Percentiles rank a stretch among this genome's conserved stretches.
These are phyloP conservation scores for Aspergillus pseudotamarii DNA, from an alignment of 2,329 filamentous ascomycete genomes.

Conservation along the genomic window DNA sequence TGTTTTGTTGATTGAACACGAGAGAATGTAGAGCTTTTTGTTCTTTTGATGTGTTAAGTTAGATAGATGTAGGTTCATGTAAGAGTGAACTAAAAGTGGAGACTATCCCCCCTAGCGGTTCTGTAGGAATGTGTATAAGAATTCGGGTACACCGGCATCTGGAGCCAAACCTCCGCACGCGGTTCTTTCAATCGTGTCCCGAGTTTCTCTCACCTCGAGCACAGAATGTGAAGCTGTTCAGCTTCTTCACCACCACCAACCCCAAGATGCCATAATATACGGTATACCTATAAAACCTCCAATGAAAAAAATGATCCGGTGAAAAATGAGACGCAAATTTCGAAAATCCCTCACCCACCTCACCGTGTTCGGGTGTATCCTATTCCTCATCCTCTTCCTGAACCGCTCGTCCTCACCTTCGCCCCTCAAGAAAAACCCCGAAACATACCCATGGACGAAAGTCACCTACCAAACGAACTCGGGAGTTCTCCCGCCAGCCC, in stretches of 20 bases:
- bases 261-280: not conserved
- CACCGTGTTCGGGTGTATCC: constrained; percentile 34
- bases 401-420: constrained; percentile 33
- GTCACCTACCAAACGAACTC: constrained; percentile 46
- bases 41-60: too few relatives aligned
- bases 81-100: not conserved
- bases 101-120: not conserved
- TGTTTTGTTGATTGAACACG: too few relatives aligned
- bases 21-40: too few relatives aligned
- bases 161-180: not conserved
- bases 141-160: not conserved
- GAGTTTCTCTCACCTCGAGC: not conserved
- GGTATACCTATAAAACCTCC: too few relatives aligned
- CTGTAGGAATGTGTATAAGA: not conserved
- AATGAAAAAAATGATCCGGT: not conserved
- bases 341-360: constrained; percentile 40
- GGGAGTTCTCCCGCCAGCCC: constrained; percentile 36
- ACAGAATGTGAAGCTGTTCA: not conserved
- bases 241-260: not conserved
- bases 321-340: constrained; percentile 14
- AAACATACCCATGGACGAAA: constrained; percentile 47
- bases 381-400: constrained; percentile 43
- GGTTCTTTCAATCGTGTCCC: not conserved
- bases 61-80: not conserved
- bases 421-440: constrained; percentile 16